Base-by-base conservation (phyloP, 768 basidiomycete species). In the Coprinellus aureogranulatus region DNA sequence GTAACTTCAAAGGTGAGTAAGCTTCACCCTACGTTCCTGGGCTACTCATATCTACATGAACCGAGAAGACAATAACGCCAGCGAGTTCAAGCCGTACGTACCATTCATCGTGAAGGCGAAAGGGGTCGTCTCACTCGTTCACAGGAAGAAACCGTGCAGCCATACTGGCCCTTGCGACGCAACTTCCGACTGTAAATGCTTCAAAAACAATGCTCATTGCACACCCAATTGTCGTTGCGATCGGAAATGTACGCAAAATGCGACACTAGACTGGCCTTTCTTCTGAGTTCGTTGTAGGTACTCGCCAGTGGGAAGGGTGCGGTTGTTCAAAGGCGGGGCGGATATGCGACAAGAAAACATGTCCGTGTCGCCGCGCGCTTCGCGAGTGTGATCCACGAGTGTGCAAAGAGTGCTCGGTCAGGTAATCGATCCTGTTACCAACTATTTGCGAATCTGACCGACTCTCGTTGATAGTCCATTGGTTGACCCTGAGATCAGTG, bases 361-460 rank as follows among this genome's bases (percentile, higher is more conserved):
- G 83, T 61, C 37, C 63, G 1, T 86, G 85, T 66, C 52, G 31
- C 1, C 50, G 37, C 5, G 25, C 63, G 0, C 41, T 26, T 0
- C 70, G 79, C 48, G 84, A 86, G 64, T 86, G 85, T 59, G 74
- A 81, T 58, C 83, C 84, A 18, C 81, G 81, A 10, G 53, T 79
- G 4, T 86, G 85, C 63, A 30, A 60, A 0, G 62, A 46, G 1
- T 84, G 82, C 59, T 68, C 77, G 66, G 75, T 79, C 55, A 69
- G 75, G 78, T 77, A 53, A 28, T 65, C 40, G 16, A 42, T 42
- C 16, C 12, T 18, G 39, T 46, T 41, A 18, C 41, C 50, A 58
- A 46, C 50, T 52, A 25, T 27, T n/a, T n/a, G n/a, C n/a, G n/a
- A n/a, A n/a, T n/a, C 41, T 28, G 30, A 14, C 34, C 34, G 34